phyloP scores from a whole-genome alignment of 140 eudicot species.

The Flaveria floridana region DNA sequence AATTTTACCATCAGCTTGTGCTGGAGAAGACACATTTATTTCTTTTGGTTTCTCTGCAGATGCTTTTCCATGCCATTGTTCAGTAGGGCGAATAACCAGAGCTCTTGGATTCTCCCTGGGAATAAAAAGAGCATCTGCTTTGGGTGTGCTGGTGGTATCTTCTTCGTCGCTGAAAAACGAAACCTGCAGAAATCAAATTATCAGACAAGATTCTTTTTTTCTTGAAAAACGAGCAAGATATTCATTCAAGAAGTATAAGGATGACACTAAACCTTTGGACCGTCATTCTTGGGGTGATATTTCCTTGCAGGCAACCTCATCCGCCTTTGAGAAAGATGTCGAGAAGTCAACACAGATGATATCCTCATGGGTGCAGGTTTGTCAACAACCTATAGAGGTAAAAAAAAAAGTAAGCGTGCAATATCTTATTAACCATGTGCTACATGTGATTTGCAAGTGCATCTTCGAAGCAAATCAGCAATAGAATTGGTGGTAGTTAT shows the following conservation, averaged over 20 bases:
- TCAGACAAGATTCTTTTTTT: constrained; percentile 9
- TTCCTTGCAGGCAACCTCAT: constrained; percentile 81
- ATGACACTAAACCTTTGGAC: constrained; percentile 58
- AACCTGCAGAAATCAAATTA: constrained; percentile 47
- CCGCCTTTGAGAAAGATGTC: constrained; percentile 92
- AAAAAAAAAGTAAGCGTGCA: not conserved
- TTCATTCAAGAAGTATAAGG: not conserved
- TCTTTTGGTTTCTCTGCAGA: constrained; percentile 48
- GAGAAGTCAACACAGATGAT: constrained; percentile 81
- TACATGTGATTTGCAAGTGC: not conserved
- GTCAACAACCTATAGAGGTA: constrained; percentile 68
- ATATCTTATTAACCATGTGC: not conserved
- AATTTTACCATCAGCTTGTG: constrained; percentile 58
- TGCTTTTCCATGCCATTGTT: constrained; percentile 66
- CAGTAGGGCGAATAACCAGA: constrained; percentile 78
- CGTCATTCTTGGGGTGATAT: constrained; percentile 73
- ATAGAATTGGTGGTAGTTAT: not conserved
- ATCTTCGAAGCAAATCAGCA: not conserved
- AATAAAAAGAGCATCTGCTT: constrained; percentile 92
- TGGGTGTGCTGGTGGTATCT: constrained; percentile 75
- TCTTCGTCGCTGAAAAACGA: constrained; percentile 85
- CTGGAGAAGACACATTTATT: constrained; percentile 27
- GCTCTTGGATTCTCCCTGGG: constrained; percentile 99
- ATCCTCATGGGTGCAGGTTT: constrained; percentile 80
- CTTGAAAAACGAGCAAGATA: not conserved